These are phyloP conservation scores for Mikania micrantha DNA, from an alignment of 129 eudicot genomes.

Conservation along the genomic window DNA sequence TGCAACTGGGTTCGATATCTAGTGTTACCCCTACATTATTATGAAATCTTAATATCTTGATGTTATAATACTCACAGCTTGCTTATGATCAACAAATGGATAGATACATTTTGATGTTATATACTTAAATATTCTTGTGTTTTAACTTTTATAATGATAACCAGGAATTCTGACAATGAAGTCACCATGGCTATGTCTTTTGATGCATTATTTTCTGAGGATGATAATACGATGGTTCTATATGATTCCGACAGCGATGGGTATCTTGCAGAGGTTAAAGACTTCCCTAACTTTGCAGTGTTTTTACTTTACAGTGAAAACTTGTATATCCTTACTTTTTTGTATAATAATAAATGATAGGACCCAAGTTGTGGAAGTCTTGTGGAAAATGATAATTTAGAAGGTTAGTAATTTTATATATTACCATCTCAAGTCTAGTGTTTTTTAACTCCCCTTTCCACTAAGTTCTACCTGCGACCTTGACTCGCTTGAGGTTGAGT, in stretches of 20 bases:
- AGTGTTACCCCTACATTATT: not conserved
- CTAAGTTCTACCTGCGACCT: not conserved
- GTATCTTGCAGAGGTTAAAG: conserved; percentile 79
- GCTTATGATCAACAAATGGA: not conserved
- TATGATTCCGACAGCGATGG: conserved; percentile 93
- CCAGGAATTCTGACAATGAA: conserved; percentile 43
- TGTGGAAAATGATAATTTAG: conserved; percentile 29
- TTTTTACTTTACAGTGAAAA: not conserved
- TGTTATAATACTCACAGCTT: conserved; percentile 1
- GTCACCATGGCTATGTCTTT: conserved; percentile 43
- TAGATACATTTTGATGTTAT: not conserved
- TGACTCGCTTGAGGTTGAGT: not conserved
- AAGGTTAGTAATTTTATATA: conserved; percentile 41
- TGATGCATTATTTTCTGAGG: conserved; percentile 53
- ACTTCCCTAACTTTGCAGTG: conserved; percentile 5
- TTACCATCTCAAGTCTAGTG: not conserved
- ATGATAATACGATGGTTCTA: conserved; percentile 40
- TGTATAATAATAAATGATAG: conserved; percentile 28
- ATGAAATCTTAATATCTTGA: conserved; percentile 5
- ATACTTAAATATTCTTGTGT: not conserved
- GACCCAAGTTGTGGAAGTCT: conserved; percentile 38
- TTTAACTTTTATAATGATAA: conserved; percentile 2
- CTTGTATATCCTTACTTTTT: conserved; percentile 10
- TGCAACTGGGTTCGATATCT: not conserved
- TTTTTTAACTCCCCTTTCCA: not conserved